Conservation (phyloP, 306 rosid species). For the Lathyrus oleraceus region DNA sequence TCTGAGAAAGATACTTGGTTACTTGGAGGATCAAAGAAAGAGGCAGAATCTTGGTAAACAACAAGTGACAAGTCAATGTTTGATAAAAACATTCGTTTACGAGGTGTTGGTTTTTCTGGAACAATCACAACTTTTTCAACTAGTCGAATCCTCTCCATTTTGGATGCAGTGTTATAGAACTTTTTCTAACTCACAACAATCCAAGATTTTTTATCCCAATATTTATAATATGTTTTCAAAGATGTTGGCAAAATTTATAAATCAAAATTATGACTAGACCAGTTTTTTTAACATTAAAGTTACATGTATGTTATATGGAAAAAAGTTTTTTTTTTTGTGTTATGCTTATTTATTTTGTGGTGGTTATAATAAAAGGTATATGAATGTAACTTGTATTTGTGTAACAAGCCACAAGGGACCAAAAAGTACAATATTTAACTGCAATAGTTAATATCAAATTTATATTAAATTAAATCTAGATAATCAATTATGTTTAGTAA, state of each 20-base stretch:
- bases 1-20: conserved; percentile 40
- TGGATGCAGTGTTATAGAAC: not conserved
- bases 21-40: conserved; percentile 55
- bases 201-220: not conserved
- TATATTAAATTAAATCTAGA: too few species aligned
- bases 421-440: not conserved
- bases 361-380: not conserved
- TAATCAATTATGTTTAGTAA: too few species aligned
- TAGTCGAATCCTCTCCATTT: conserved; percentile 42
- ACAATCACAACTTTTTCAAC: conserved; percentile 48
- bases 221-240: conserved; percentile 9
- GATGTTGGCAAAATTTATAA: conserved; percentile 1
- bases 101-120: conserved; percentile 39
- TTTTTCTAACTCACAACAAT: not conserved
- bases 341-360: not conserved
- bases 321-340: not conserved
- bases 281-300: conserved; percentile 24
- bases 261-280: not conserved
- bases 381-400: not conserved
- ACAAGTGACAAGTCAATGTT: conserved; percentile 60
- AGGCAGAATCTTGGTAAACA: conserved; percentile 53
- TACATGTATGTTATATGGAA: not conserved
- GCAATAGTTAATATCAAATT: not conserved
- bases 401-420: not conserved
- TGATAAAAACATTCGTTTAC: conserved; percentile 47